Evolutionary conservation across 2,329 filamentous ascomycete genomes (phyloP), one percentile per base, ranked within the genome.

Genomic region (Neocatenulostroma microsporum): DNA sequence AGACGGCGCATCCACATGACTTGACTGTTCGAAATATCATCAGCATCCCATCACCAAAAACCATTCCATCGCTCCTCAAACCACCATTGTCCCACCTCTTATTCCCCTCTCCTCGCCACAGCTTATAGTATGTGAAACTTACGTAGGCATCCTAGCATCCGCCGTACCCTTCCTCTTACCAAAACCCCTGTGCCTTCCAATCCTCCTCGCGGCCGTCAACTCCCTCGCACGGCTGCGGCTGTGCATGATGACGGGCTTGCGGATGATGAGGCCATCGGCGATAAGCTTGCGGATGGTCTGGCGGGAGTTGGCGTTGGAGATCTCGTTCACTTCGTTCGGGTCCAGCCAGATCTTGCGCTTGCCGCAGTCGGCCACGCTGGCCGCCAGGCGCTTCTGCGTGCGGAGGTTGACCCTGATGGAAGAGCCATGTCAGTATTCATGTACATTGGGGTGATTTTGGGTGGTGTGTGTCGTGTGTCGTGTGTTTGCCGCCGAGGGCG

Each of bases 331-430:
- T 78, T 98, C 91, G 71, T 93, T 96, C 72, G 91, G 91, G 74
- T 98, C 91, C 69, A 98, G 88, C 91, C 91, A 98, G 76, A 98
- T 94, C 85, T 98, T 98, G 82, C 89, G 85, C 84, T 98, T 82
- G 70, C 91, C 91, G 77, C 86, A 94, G 79, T 87, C 87, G 70
- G 94, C 85, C 71, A 98, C 91, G 73, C 89, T 84, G 67, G 91
- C 86, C 70, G 91, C 91, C 66, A 98, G 88, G 76, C 93, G 89
- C 84, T 98, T 98, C 82, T 98, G 93, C 72, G 91, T 96, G 73
- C 82, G 83, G 73, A 98, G 84, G 72, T 96, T 96, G 84, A 94
- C 88, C 91, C 91, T 98, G 68, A 58, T 58, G 46, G 53, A 55
- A 57, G 48, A 50, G 41, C 36, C 31, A 18, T 44, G 41, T 56